Conservation (phyloP, 2,329 filamentous ascomycete genomes). For the Alternaria ethzedia region DNA sequence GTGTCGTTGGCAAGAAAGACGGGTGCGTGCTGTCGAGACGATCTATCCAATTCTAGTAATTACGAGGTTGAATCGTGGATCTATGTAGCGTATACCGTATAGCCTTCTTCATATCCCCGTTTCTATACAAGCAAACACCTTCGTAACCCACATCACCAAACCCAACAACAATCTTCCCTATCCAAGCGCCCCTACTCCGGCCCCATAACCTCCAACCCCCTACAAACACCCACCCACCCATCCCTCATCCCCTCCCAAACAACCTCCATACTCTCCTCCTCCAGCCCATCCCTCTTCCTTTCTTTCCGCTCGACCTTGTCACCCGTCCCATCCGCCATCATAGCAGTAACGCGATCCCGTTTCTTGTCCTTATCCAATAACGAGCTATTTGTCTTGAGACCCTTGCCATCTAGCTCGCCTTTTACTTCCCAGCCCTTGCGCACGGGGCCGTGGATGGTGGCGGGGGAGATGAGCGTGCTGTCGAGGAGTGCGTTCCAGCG, state of each 20-base stretch:
- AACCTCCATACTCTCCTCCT: slow-evolving; percentile 36
- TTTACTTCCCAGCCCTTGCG: slow-evolving; percentile 53
- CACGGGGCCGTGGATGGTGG: slow-evolving; percentile 58
- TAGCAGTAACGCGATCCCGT: slow-evolving; percentile 14
- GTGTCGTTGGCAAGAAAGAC: too few species aligned
- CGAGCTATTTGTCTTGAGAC: slow-evolving; percentile 31
- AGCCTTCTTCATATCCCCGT: accelerated
- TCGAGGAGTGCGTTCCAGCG: slow-evolving; percentile 77
- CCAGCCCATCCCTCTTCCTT: slow-evolving; percentile 37
- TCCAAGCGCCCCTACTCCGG: slow-evolving; percentile 8
- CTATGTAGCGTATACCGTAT: not conserved
- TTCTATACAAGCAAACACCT: not conserved
- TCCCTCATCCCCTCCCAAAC: slow-evolving; percentile 43
- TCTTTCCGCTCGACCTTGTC: slow-evolving; percentile 38
- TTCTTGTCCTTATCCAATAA: slow-evolving; percentile 19
- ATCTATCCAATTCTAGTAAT: not conserved
- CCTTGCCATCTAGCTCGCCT: slow-evolving; percentile 45
- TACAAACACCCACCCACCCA: slow-evolving; percentile 43
- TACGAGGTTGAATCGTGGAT: not conserved
- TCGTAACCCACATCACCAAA: accelerated
- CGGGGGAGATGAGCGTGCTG: slow-evolving; percentile 71
- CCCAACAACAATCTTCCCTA: too few species aligned
- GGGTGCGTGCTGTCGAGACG: not conserved
- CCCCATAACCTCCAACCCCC: slow-evolving; percentile 45
- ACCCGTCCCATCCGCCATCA: slow-evolving; percentile 33